Percentiles rank a stretch among this genome's conserved stretches.
Conservation (phyloP, 108 stramenopile species). For the Aurantiochytrium sp. region DNA sequence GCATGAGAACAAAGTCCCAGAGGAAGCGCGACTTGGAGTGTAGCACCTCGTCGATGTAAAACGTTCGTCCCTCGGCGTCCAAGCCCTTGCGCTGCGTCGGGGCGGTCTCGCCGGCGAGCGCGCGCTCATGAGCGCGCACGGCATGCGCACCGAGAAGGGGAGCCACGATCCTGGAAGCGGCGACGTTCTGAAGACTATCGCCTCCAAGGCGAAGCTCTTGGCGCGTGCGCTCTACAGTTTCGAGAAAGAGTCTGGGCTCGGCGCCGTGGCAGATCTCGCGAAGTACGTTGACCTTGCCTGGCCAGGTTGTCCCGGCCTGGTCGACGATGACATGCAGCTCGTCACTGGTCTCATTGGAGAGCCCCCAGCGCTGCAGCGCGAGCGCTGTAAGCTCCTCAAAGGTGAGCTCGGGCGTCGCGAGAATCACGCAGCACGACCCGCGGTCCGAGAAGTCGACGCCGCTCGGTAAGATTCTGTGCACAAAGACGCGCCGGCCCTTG, state of each 20-base stretch:
- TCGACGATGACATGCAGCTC: neutral
- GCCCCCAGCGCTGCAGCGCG: neutral
- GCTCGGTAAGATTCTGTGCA: neutral
- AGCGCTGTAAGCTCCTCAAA: neutral
- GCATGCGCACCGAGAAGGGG: neutral
- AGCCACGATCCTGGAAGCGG: neutral
- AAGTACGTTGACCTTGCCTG: neutral
- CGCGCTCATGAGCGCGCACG: neutral
- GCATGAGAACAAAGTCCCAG: neutral
- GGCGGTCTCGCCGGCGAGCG: too few relatives aligned
- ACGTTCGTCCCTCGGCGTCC: neutral
- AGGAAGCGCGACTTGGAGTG: neutral
- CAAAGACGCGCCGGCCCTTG: neutral
- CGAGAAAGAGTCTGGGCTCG: neutral
- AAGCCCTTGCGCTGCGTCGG: neutral
- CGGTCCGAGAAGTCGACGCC: neutral
- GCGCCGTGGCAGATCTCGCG: neutral
- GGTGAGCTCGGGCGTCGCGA: neutral
- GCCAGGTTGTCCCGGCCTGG: constrained; percentile 4
- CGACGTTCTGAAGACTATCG: neutral
- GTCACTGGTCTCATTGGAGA: neutral
- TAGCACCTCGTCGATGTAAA: neutral
- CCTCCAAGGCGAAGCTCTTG: neutral
- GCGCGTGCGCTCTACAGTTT: neutral
- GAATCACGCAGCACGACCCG: neutral